phyloP scores from a whole-genome alignment of 1,139 yeast species.

The Yamadazyma sp. region DNA sequence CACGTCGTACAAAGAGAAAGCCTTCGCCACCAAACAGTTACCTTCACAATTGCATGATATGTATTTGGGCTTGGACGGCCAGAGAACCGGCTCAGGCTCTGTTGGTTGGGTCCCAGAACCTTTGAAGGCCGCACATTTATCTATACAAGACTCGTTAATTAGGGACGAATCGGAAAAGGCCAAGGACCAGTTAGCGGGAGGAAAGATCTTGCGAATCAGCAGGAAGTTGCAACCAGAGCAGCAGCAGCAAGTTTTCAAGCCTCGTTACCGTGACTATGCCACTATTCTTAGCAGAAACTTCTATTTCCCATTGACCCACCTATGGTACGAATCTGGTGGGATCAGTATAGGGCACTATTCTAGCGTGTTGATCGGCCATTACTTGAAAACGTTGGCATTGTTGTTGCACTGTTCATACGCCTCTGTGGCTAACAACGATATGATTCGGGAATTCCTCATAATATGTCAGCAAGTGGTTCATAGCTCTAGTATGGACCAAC shows the following conservation, averaged over 20 bases:
- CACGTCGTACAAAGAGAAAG: constrained; percentile 30
- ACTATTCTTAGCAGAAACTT: constrained; percentile 46
- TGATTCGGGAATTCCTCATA: constrained; percentile 55
- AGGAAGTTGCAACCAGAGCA: constrained; percentile 12
- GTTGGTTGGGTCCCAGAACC: constrained; percentile 7
- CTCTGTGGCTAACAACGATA: constrained; percentile 49
- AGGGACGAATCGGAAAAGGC: constrained; percentile 40
- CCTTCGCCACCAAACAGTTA: constrained; percentile 43
- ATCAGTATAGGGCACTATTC: constrained; percentile 57
- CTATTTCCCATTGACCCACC: constrained; percentile 55
- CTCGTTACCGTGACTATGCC: constrained; percentile 36
- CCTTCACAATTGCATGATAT: constrained; percentile 48
- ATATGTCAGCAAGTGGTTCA: constrained; percentile 32
- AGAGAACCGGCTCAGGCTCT: constrained; percentile 4
- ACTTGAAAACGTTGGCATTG: constrained; percentile 56
- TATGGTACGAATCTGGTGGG: constrained; percentile 51
- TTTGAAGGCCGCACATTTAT: constrained; percentile 9
- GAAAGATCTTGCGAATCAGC: constrained; percentile 54
- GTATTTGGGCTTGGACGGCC: constrained; percentile 22
- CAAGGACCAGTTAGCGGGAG: constrained; percentile 41
- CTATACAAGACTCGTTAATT: constrained; percentile 36
- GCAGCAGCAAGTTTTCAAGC: constrained; percentile 9
- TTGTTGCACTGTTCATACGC: constrained; percentile 61
- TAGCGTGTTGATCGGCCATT: constrained; percentile 56
- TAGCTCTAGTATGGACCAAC: constrained; percentile 24